phyloP scores from a whole-genome alignment of 768 basidiomycete genomes.

The Boletellus ananiceps region DNA sequence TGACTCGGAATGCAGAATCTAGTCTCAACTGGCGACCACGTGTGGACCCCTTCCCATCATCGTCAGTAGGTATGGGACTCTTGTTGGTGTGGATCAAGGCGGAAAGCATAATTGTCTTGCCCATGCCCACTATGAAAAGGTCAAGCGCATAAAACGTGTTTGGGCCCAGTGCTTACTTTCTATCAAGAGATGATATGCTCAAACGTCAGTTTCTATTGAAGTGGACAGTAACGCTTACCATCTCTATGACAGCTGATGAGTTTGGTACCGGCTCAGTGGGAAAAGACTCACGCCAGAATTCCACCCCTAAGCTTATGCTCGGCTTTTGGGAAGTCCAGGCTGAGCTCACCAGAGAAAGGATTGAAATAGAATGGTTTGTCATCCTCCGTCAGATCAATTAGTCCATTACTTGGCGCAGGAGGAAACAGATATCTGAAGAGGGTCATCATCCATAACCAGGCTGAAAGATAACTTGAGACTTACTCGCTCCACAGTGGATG shows the following conservation, averaged over 20 bases:
- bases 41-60: slow-evolving; percentile 23
- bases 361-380: slow-evolving; percentile 85
- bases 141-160: slow-evolving; percentile 1
- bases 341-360: slow-evolving; percentile 86
- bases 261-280: not conserved
- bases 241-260: slow-evolving; percentile 28
- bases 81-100: slow-evolving; percentile 81
- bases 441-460: not conserved
- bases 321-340: slow-evolving; percentile 76
- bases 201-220: slow-evolving; percentile 2
- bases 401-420: slow-evolving; percentile 47
- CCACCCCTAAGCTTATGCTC: slow-evolving; percentile 78
- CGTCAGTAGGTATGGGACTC: slow-evolving; percentile 38
- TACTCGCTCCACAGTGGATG: slow-evolving; percentile 96
- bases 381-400: slow-evolving; percentile 78
- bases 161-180: slow-evolving; percentile 43
- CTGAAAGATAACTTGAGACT: slow-evolving; percentile 21
- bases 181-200: slow-evolving; percentile 19
- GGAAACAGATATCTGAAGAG: slow-evolving; percentile 68
- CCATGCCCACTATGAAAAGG: slow-evolving; percentile 76
- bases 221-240: slow-evolving; percentile 23
- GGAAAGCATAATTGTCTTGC: slow-evolving; percentile 91
- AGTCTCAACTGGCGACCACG: slow-evolving; percentile 58
- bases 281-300: slow-evolving; percentile 72
- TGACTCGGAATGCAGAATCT: slow-evolving; percentile 56